Base-by-base conservation (phyloP, 495 filamentous ascomycete species). In the Xylaria palmicola region DNA sequence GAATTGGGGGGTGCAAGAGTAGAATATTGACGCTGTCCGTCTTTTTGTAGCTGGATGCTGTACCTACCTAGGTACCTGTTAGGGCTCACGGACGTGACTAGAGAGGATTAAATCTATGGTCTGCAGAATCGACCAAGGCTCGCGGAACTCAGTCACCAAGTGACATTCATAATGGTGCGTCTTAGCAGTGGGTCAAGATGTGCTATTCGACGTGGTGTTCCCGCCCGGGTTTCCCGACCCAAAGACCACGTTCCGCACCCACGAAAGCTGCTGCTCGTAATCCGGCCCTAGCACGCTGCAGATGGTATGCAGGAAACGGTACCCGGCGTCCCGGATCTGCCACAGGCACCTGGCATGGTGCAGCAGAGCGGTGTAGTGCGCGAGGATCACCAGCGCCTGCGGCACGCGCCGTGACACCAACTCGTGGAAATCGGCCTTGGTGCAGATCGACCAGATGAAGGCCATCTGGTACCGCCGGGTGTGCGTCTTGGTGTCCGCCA, bases 401-500 rank as follows among this genome's bases (percentile, higher is more conserved):
- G 50, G 50, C 20, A 53, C 24, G 32, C 34, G 50, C 34, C 39
- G 27, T 7, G 2, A 7, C 8, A 53, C 34, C 30, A 53, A 27
- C 24, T 53, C 50, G 26, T 39, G 37, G 12, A 53, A 53, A 32
- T 40, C 26, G 2, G 50, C 50, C 1, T 17, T 20, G 34, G 13
- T 39, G 50, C 50, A 53, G 13, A 53, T 20, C 4, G 50, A 53
- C 50, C 50, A 53, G 10, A 53, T 53, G 34, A 53, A 53, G 3
- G 50, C 32, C 50, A 53, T 53, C 20, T 53, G 50, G 8, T 53
- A 20, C 0, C 19, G 27, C 15, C 50, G 32, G 0, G n/a, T 24
- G 13, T 39, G 32, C 22, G 34, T 39, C 34, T 22, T 40, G 0
- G 34, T 9, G 20, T 9, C 10, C 12, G 50, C 6, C 27, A 53